phyloP scores from a whole-genome alignment of 257 asterid species.

The Striga asiatica region DNA sequence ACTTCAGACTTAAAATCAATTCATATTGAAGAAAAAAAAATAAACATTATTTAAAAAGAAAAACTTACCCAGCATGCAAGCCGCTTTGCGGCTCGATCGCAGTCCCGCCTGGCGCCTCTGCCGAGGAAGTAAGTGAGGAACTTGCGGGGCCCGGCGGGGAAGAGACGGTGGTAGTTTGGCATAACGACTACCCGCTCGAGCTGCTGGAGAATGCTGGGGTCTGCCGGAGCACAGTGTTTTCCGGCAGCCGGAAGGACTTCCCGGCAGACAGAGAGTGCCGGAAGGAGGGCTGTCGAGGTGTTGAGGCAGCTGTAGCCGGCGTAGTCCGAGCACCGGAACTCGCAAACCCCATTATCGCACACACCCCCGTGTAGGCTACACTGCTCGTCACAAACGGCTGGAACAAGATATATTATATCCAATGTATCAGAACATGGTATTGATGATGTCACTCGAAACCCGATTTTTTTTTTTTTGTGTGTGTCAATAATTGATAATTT shows the following conservation, averaged over 20 bases:
- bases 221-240: constrained; percentile 95
- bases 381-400: constrained; percentile 93
- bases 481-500: no score
- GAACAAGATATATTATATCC: constrained; percentile 18
- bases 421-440: background rate
- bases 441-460: background rate
- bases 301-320: constrained; percentile 99
- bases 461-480: no score
- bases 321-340: constrained; percentile 96
- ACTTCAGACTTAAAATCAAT: no score
- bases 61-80: constrained; percentile 97
- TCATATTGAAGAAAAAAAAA: background rate
- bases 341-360: constrained; percentile 90
- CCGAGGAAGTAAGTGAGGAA: constrained; percentile 79
- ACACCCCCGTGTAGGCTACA: constrained; percentile 99
- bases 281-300: constrained; percentile 80
- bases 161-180: constrained; percentile 94
- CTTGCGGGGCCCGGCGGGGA: constrained; percentile 94
- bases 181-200: constrained; percentile 95
- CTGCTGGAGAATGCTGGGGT: constrained; percentile 80
- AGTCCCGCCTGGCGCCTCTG: no score
- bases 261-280: constrained; percentile 79
- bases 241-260: constrained; percentile 73
- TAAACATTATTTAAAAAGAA: background rate
- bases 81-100: constrained; percentile 95